These are phyloP conservation scores for Calocera cornea DNA, from an alignment of 768 basidiomycete genomes.

Conservation along the genomic window DNA sequence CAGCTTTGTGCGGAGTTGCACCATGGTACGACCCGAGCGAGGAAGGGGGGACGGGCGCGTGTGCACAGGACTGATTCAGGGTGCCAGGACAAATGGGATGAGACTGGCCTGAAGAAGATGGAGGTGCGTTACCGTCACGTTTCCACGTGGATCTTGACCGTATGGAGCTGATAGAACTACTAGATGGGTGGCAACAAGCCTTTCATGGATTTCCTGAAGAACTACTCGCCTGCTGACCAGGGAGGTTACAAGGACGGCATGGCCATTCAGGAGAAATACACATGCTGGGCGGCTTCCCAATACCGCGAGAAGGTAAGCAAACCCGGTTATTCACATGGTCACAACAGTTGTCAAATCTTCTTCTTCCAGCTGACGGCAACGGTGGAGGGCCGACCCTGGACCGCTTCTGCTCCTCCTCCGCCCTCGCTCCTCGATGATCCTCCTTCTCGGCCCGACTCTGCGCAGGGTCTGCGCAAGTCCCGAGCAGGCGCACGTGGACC, in stretches of 20 bases:
- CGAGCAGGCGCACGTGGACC: conserved; percentile 51
- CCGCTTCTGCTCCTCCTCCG: conserved; percentile 54
- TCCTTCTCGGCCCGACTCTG: conserved; percentile 52
- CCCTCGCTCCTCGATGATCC: conserved; percentile 18
- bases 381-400: conserved; percentile 64
- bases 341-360: neutral
- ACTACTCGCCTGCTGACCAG: conserved; percentile 50
- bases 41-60: neutral
- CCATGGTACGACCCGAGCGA: conserved; percentile 10
- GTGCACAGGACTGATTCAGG: neutral
- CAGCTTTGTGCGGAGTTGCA: conserved; percentile 33
- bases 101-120: conserved; percentile 40
- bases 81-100: conserved; percentile 17
- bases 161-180: conserved; percentile 1
- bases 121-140: conserved; percentile 39
- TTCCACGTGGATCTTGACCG: conserved; percentile 6
- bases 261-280: conserved; percentile 64
- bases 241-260: conserved; percentile 55
- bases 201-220: conserved; percentile 64
- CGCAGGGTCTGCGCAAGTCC: conserved; percentile 78
- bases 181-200: conserved; percentile 80
- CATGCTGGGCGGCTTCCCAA: conserved; percentile 86
- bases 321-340: neutral
- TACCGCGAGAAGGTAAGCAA: conserved; percentile 76
- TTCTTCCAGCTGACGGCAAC: conserved; percentile 55